These are phyloP conservation scores for Pichia thaimueangensis DNA, from an alignment of 805 yeast genomes.

Conservation along the genomic window DNA sequence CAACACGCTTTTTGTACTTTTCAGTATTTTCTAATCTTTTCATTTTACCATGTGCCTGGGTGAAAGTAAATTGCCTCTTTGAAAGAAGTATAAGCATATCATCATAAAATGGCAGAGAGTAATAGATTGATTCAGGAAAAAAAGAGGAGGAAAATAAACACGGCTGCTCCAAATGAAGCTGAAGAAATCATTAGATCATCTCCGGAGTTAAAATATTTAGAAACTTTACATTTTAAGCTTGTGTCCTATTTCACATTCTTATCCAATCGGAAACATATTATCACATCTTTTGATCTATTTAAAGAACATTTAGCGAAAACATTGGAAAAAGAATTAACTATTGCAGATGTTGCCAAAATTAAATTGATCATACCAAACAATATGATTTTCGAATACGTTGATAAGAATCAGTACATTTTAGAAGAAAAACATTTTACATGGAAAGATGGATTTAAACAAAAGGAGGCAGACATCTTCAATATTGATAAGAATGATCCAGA, in stretches of 20 bases:
- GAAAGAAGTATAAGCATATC: no score
- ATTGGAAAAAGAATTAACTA: constrained; percentile 37
- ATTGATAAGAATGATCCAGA: constrained; percentile 34
- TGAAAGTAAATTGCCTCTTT: no score
- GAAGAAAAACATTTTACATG: constrained; percentile 38
- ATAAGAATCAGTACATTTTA: constrained; percentile 55
- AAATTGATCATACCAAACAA: constrained; percentile 61
- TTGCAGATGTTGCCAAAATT: constrained; percentile 59
- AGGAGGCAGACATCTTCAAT: constrained; percentile 46
- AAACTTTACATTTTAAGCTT: constrained; percentile 43
- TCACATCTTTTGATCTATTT: constrained; percentile 50
- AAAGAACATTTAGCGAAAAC: constrained; percentile 47
- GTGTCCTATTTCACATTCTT: constrained; percentile 60
- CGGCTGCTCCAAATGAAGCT: neutral
- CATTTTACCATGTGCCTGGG: no score
- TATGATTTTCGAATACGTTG: constrained; percentile 66
- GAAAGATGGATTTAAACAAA: constrained; percentile 50
- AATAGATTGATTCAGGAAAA: constrained; percentile 4
- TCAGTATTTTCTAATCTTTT: no score
- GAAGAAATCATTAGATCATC: constrained; percentile 23
- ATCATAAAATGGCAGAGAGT: no score
- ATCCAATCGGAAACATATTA: constrained; percentile 51
- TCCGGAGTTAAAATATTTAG: constrained; percentile 33
- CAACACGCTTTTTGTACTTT: no score
- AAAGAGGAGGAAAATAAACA: constrained; percentile 5